Percentiles rank a stretch among this genome's conserved stretches.
These are phyloP conservation scores for Chamaenerion angustifolium DNA, from an alignment of 345 rosid genomes.

Conservation along the genomic window DNA sequence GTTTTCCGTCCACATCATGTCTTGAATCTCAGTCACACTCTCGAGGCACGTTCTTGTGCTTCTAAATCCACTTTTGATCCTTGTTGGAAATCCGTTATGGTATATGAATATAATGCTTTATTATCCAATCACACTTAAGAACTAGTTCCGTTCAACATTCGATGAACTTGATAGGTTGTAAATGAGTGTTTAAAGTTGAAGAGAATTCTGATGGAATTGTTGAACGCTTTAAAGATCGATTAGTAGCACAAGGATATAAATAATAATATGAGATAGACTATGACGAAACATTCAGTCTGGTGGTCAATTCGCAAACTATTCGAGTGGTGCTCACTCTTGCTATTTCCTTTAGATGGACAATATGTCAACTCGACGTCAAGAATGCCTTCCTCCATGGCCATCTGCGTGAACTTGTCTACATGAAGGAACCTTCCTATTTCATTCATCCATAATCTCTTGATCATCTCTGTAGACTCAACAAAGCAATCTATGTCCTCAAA, in stretches of 20 bases:
- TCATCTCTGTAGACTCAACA: not conserved
- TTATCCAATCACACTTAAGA: not conserved
- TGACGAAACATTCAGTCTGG: not conserved
- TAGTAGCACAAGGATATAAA: not conserved
- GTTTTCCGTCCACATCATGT: not conserved
- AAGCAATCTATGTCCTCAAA: not conserved
- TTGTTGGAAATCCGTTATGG: not conserved
- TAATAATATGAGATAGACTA: not conserved
- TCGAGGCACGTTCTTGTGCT: not conserved
- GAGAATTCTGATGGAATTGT: not conserved
- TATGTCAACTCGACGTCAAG: too few species aligned
- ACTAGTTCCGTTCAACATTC: not conserved
- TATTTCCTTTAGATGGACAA: not conserved
- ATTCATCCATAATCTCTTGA: not conserved
- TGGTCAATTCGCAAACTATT: not conserved
- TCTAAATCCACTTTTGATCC: not conserved
- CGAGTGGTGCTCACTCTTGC: not conserved
- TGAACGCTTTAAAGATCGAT: not conserved
- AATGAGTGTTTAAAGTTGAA: not conserved
- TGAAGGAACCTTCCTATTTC: not conserved
- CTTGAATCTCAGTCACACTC: not conserved
- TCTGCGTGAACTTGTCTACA: not conserved
- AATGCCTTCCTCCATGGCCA: not conserved
- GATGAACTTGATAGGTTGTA: not conserved
- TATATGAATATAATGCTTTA: too few species aligned